phyloP scores from a whole-genome alignment of 139 green algal genomes.

The Nannochloris sp. region DNA sequence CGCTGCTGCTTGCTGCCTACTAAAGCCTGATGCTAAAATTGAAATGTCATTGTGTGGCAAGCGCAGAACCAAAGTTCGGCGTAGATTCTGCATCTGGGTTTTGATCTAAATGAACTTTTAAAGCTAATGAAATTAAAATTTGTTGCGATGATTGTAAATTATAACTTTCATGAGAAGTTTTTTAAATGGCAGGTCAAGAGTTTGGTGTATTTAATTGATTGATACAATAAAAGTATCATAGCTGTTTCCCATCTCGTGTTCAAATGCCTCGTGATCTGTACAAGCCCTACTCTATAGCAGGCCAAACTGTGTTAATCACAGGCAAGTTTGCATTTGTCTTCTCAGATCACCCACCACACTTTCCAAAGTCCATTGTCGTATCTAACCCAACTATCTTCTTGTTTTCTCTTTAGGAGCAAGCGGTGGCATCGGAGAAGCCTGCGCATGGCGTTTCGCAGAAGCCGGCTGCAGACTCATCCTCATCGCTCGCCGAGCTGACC shows the following conservation, averaged over 20 bases:
- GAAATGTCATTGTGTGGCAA: neutral
- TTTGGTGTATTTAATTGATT: too few relatives aligned
- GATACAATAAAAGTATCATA: too few relatives aligned
- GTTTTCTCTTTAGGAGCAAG: conserved; percentile 40
- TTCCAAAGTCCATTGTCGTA: neutral
- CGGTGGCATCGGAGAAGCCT: conserved; percentile 63
- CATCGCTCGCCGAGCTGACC: conserved; percentile 53
- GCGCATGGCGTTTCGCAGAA: conserved; percentile 61
- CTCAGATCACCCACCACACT: conserved; percentile 2
- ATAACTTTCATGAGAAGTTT: too few relatives aligned
- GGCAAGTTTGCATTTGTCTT: conserved; percentile 15
- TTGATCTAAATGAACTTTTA: neutral
- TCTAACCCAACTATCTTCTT: neutral
- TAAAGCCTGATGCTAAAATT: neutral
- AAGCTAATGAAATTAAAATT: too few relatives aligned
- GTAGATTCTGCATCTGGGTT: neutral
- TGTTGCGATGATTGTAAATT: too few relatives aligned
- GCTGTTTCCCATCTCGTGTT: too few relatives aligned
- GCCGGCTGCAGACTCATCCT: conserved; percentile 60
- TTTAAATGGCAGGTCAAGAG: too few relatives aligned
- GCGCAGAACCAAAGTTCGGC: neutral
- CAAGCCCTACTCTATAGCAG: conserved; percentile 23
- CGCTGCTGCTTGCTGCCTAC: neutral
- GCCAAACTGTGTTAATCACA: conserved; percentile 42
- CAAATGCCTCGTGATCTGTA: conserved; percentile 23